Percentiles rank a stretch among this genome's conserved stretches.
Evolutionary conservation across 1,139 yeast genomes (phyloP).

Genomic region (Protomyces lactucae-debilis): DNA sequence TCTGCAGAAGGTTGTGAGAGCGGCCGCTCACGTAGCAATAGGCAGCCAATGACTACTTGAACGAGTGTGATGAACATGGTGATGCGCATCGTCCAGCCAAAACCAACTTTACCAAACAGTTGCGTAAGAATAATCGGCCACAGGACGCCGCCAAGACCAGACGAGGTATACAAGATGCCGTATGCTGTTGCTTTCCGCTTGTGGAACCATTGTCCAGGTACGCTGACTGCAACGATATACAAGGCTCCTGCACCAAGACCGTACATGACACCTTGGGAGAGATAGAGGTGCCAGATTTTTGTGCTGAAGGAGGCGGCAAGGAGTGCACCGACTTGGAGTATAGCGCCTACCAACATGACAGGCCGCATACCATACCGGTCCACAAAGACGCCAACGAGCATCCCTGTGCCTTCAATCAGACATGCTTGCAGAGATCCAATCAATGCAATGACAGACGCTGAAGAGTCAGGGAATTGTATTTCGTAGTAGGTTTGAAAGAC

Average conservation of each 20-base stretch:
- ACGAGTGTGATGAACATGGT: conserved; percentile 44
- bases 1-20: conserved; percentile 36
- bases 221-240: conserved; percentile 42
- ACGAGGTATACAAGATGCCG: conserved; percentile 57
- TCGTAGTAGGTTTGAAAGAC: conserved; percentile 55
- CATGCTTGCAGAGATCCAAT: conserved; percentile 57
- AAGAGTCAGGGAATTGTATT: conserved; percentile 45
- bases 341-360: conserved; percentile 46
- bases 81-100: conserved; percentile 50
- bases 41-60: conserved; percentile 32
- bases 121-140: conserved; percentile 47
- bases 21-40: conserved; percentile 40
- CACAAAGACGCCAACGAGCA: conserved; percentile 58
- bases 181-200: conserved; percentile 53
- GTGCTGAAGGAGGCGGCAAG: conserved; percentile 51
- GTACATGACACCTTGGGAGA: conserved; percentile 52
- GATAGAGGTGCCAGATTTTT: conserved; percentile 51
- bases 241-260: conserved; percentile 48
- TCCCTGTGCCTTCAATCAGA: conserved; percentile 52
- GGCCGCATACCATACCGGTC: conserved; percentile 43
- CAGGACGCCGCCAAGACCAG: conserved; percentile 60
- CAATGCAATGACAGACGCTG: conserved; percentile 56
- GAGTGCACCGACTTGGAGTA: conserved; percentile 48
- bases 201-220: conserved; percentile 46
- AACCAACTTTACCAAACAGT: conserved; percentile 45